Percentiles rank a stretch among this genome's conserved stretches.
Evolutionary conservation across 352 stramenopile species (phyloP).

Genomic region (Globisporangium solare): DNA sequence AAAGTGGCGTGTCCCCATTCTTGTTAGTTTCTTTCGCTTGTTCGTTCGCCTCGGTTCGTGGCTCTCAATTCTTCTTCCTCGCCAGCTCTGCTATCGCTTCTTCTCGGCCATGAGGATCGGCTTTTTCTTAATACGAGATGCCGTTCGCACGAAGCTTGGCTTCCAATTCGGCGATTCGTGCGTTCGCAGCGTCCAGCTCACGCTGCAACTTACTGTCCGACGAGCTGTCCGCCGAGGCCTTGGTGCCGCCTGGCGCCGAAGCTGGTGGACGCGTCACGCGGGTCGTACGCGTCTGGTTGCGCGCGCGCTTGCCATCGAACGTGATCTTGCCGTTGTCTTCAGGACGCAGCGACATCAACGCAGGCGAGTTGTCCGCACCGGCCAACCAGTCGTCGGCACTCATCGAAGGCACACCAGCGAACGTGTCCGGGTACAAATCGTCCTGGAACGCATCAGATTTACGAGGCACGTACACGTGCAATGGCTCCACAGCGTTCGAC

Average conservation of each 20-base stretch:
- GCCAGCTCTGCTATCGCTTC: not conserved
- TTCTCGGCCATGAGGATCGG: not conserved
- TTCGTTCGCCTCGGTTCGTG: not conserved
- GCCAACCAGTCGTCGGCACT: slow-evolving; percentile 94
- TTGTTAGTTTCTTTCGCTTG: not conserved
- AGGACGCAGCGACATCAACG: slow-evolving; percentile 92
- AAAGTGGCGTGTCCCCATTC: slow-evolving; percentile 13
- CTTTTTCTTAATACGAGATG: slow-evolving; percentile 68
- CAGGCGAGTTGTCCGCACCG: slow-evolving; percentile 92
- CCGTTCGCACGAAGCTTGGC: slow-evolving; percentile 45
- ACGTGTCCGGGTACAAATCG: slow-evolving; percentile 98
- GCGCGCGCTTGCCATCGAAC: slow-evolving; percentile 76
- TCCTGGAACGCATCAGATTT: slow-evolving; percentile 99
- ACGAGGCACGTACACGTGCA: slow-evolving; percentile 95
- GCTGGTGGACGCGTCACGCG: slow-evolving; percentile 33
- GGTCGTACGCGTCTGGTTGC: slow-evolving; percentile 30
- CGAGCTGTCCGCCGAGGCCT: slow-evolving; percentile 26
- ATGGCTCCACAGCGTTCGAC: slow-evolving; percentile 94
- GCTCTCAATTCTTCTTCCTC: not conserved
- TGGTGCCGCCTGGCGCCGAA: slow-evolving; percentile 9
- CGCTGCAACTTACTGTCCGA: slow-evolving; percentile 62
- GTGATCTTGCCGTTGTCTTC: slow-evolving; percentile 82
- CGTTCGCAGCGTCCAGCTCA: slow-evolving; percentile 76
- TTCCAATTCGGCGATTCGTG: slow-evolving; percentile 81
- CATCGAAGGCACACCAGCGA: slow-evolving; percentile 92